phyloP scores from a whole-genome alignment of 768 basidiomycete genomes.

The Podaxis sp. region DNA sequence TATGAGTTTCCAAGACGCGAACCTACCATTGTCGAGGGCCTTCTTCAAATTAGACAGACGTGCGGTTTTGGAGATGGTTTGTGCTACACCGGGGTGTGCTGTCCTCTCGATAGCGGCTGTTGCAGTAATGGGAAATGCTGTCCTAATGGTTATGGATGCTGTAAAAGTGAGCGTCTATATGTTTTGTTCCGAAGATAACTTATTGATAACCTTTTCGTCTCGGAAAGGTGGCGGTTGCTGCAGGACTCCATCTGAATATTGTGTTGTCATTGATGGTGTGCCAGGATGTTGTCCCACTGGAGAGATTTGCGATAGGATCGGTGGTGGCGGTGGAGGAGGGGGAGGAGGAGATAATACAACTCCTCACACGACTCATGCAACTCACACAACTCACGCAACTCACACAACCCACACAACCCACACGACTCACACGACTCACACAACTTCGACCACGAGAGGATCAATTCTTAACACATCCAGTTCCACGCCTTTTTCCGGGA shows the following conservation, averaged over 20 bases:
- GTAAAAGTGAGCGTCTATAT: background rate
- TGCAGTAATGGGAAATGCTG: background rate
- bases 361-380: background rate
- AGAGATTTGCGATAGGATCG: background rate
- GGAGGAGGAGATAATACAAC: background rate
- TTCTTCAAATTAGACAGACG: conserved; percentile 5
- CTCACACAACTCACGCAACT: background rate
- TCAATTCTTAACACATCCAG: background rate
- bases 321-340: background rate
- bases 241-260: background rate
- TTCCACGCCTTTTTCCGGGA: background rate
- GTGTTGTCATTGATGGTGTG: background rate
- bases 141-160: background rate
- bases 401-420: too few species aligned
- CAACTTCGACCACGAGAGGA: background rate
- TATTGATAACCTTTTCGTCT: background rate
- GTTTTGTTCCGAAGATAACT: background rate
- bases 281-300: conserved; percentile 7
- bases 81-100: conserved; percentile 2
- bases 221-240: conserved; percentile 7
- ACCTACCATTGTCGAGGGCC: conserved; percentile 5
- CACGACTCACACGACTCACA: background rate
- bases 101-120: conserved; percentile 1
- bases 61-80: background rate
- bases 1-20: background rate